These are phyloP conservation scores for Aspergillus ellipticus DNA, from an alignment of 495 filamentous ascomycete genomes.

Conservation along the genomic window DNA sequence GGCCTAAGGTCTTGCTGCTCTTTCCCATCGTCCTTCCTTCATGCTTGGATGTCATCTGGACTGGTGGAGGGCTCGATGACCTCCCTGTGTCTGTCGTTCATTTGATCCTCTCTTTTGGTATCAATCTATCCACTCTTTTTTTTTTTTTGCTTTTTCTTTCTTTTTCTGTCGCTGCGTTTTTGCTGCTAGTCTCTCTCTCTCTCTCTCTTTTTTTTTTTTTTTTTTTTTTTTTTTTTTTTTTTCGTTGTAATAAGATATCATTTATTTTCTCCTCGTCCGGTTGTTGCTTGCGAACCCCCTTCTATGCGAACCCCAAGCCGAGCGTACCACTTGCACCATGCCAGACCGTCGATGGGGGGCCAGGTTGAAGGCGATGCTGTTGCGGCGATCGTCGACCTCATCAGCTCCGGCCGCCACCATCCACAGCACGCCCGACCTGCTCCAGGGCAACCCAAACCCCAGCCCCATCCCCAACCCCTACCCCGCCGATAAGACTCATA, in stretches of 20 bases:
- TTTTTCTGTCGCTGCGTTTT: neutral
- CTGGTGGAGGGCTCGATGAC: conserved; percentile 3
- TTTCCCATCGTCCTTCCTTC: neutral
- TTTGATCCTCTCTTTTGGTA: neutral
- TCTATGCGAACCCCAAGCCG: neutral
- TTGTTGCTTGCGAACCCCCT: neutral
- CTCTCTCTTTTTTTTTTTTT: neutral
- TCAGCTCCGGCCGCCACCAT: conserved; percentile 1
- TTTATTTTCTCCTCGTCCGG: neutral
- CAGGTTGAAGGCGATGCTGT: conserved; percentile 37
- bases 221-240: neutral
- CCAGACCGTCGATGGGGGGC: conserved; percentile 34
- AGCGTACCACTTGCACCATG: conserved; percentile 23
- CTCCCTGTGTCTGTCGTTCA: neutral
- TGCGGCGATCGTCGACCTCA: conserved; percentile 37
- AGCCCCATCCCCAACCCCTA: neutral
- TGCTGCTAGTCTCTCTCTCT: neutral
- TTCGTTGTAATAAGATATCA: neutral
- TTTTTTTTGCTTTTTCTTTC: neutral
- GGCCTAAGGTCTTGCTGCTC: neutral
- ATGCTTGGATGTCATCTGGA: conserved; percentile 13
- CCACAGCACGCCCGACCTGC: conserved; percentile 27
- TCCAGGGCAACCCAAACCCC: too few species aligned
- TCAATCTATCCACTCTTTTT: neutral
- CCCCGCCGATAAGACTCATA: neutral